Evolutionary conservation across 257 asterid genomes (phyloP), one percentile per base, ranked within the genome.

Genomic region (Rubia yunnanensis): DNA sequence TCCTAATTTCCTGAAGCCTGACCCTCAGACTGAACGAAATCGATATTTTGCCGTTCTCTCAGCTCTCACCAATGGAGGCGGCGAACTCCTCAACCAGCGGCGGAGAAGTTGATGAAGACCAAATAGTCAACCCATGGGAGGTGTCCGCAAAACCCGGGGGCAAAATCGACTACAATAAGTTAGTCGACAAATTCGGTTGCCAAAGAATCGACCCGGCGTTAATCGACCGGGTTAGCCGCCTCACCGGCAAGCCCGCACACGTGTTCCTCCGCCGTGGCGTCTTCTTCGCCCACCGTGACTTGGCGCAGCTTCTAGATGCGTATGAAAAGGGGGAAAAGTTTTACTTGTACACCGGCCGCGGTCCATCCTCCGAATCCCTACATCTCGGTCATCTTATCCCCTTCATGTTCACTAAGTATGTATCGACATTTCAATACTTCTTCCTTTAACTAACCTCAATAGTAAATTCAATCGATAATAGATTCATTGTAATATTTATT

Each of bases 251-350:
- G 1, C 85, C 80, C 4, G 82, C 99, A 0, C 99, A 94, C 70
- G 95, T 86, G 18, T 94, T 94, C 73, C 99, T 94, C 81, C 99
- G 99, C 64, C 99, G 99, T 1, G 95, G 96, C 34, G 94, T 90
- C 30, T 90, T 94, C 76, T 90, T 94, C 64, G 97, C 96, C 61
- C 99, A 94, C 79, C 88, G 99, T 0, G 99, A 90, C 74, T 77
- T 94, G 56, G 76, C 4, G 26, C 90, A 88, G 46, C 53, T 94
- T 53, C 86, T 94, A 36, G 95, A 90, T 60, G 83, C 84, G 17
- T 90, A 84, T 66, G 97, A 88, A 66, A 85, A 72, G 46, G 99
- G 99, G 8, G 91, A 90, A 14, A 94, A 85, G 76, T 94, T 94
- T 26, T 94, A 90, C 71, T 78, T 94, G 24, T 94, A 94, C 66